Conservation (phyloP, 129 eudicot species). For the Flaveria robusta region DNA sequence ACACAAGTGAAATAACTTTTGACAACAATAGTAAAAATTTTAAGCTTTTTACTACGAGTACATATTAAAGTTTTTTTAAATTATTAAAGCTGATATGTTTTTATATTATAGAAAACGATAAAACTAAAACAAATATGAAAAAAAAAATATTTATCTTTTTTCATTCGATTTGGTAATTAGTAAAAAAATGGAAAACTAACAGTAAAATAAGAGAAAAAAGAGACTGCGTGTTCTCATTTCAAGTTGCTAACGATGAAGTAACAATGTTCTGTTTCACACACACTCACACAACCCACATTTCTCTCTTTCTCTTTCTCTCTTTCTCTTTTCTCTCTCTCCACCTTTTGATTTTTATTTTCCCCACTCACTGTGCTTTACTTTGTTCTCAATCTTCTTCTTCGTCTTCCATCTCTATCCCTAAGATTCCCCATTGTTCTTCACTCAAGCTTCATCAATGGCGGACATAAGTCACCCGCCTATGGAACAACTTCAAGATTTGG, state of each 20-base stretch:
- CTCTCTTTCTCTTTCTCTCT: constrained; percentile 33
- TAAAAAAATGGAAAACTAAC: not conserved
- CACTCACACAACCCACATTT: constrained; percentile 40
- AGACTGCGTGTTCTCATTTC: constrained; percentile 11
- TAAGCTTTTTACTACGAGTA: too few species aligned
- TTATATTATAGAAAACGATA: too few species aligned
- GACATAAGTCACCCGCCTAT: constrained; percentile 87
- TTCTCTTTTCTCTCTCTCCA: constrained; percentile 31
- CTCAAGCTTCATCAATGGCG: constrained; percentile 53
- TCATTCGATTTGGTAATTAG: too few species aligned
- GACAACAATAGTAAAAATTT: too few species aligned
- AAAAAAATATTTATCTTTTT: too few species aligned
- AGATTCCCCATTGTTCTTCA: constrained; percentile 28
- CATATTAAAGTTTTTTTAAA: too few species aligned
- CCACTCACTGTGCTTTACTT: constrained; percentile 45
- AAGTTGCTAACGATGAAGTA: constrained; percentile 33
- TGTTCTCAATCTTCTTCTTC: constrained; percentile 43
- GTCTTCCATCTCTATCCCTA: constrained; percentile 4
- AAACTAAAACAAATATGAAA: too few species aligned
- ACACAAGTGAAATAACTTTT: too few species aligned
- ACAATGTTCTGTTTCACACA: constrained; percentile 39
- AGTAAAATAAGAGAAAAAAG: not conserved
- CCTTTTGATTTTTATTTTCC: constrained; percentile 39
- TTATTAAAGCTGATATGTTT: too few species aligned
- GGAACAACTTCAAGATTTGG: constrained; percentile 99